Evolutionary conservation across 371 early-diverging fungal species (phyloP).

Genomic region (Rhizopus delemar): DNA sequence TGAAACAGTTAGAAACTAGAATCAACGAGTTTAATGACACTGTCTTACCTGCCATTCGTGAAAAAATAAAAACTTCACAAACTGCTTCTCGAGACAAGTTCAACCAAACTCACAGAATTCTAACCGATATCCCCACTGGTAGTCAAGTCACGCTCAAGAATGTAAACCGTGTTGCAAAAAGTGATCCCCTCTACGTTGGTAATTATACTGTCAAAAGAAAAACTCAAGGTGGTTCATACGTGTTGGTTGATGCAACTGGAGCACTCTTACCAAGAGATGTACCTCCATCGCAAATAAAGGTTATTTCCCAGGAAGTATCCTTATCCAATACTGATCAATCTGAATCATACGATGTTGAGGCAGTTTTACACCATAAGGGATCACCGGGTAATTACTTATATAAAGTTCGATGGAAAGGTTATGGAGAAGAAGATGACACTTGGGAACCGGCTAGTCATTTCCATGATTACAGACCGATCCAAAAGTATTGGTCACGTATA

Average conservation of each 20-base stretch:
- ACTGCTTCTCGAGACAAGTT: too few species aligned
- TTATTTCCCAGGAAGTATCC: too few species aligned
- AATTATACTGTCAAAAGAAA: slow-evolving; percentile 5
- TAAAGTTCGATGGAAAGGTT: slow-evolving; percentile 25
- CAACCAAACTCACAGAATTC: too few species aligned
- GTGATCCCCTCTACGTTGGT: slow-evolving; percentile 1
- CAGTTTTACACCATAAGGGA: not conserved
- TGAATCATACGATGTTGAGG: too few species aligned
- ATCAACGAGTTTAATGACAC: too few species aligned
- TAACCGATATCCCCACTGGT: too few species aligned
- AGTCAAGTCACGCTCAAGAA: too few species aligned
- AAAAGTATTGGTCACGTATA: slow-evolving; percentile 8
- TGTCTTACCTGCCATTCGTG: too few species aligned
- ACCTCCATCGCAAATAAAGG: not conserved
- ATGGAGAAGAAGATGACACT: slow-evolving; percentile 21
- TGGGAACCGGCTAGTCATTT: slow-evolving; percentile 28
- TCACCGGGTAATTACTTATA: slow-evolving; percentile 5
- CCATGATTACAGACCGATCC: slow-evolving; percentile 15
- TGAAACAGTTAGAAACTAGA: too few species aligned
- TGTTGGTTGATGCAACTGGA: not conserved
- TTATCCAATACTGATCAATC: too few species aligned
- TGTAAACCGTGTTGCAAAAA: not conserved
- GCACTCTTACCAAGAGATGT: not conserved
- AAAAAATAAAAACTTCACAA: too few species aligned
- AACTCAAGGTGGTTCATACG: slow-evolving; percentile 1